These are phyloP conservation scores for Phaeosphaeriaceae sp. DNA, from an alignment of 2,329 filamentous ascomycete genomes.

Conservation along the genomic window DNA sequence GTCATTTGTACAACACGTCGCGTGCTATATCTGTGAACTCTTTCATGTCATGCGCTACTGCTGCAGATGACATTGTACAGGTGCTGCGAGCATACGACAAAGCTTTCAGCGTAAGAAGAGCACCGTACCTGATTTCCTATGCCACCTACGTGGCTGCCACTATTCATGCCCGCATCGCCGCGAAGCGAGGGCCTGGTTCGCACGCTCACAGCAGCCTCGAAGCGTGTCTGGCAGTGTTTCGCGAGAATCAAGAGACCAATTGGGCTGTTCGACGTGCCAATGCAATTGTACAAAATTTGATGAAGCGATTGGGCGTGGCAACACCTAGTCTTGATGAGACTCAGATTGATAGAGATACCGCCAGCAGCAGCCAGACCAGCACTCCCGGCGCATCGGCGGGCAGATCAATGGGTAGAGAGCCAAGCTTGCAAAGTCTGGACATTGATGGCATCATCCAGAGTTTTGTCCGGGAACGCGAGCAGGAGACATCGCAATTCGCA, in stretches of 20 bases:
- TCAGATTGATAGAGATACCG: conserved; percentile 16
- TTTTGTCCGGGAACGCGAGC: conserved; percentile 44
- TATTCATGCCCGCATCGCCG: conserved; percentile 60
- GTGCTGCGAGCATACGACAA: conserved; percentile 55
- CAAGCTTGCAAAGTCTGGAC: conserved; percentile 45
- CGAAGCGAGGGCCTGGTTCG: conserved; percentile 49
- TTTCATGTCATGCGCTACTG: conserved; percentile 54
- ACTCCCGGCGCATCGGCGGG: conserved; percentile 12
- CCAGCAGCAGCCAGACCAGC: conserved; percentile 5
- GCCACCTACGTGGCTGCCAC: conserved; percentile 63
- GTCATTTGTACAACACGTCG: conserved; percentile 55
- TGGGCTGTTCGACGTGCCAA: conserved; percentile 57
- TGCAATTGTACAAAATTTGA: conserved; percentile 55
- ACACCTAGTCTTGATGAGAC: conserved; percentile 21
- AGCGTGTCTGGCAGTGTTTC: conserved; percentile 56
- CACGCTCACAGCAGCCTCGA: conserved; percentile 46
- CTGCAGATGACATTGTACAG: conserved; percentile 55
- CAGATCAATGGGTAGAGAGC: conserved; percentile 19
- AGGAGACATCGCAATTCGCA: conserved; percentile 22
- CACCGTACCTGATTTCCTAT: conserved; percentile 63
- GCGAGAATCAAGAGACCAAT: conserved; percentile 60
- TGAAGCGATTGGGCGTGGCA: conserved; percentile 51
- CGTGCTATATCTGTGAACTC: conserved; percentile 53
- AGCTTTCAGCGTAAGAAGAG: conserved; percentile 54
- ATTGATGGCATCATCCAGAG: conserved; percentile 54